Evolutionary conservation across 805 yeast species (phyloP), one percentile per base, ranked within the genome.

Genomic region (Lipomyces yamanashiensis): DNA sequence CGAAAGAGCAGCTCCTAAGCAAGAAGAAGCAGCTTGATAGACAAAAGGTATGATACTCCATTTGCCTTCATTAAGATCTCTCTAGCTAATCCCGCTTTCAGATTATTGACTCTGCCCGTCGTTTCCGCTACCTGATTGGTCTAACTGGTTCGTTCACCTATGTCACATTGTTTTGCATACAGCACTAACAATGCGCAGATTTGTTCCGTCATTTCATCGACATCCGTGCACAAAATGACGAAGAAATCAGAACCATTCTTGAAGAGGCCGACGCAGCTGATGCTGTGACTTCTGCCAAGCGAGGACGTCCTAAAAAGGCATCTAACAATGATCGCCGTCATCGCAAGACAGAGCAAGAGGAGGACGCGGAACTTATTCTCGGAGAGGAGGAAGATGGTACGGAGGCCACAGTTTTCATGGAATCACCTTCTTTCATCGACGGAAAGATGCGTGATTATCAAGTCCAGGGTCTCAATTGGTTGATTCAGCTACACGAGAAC

Each of bases 401-500:
- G 1, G 84, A 82, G 43, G 80, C 87, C 2, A 86, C 91, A 0
- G 87, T 89, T n/a, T 80, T 93, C 58, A 88, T 96, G 0, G 96
- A 90, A 72, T 85, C 93, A 0, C 99, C 99, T 0, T 80, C 85
- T 2, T 93, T 82, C 73, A 79, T 93, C 49, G 70, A 80, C 28
- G 99, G 99, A 9, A 81, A 74, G 59, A 79, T 95, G 71, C 83
- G 99, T 71, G 96, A 91, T 73, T 93, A 95, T 74, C 99, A 93
- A 78, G 80, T 93, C 37, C 97, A 92, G 73, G 99, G 99, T 56
- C 82, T 93, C 57, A 95, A 95, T 76, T 93, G 99, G 99, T 81
- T 93, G 72, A 87, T 93, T 19, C 86, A 96, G 0, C 77, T 93
- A 41, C 90, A 92, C 74, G 97, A 92, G 70, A 91, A 93, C 75